phyloP scores from a whole-genome alignment of 495 filamentous ascomycete genomes.

The Alectoria sarmentosa region DNA sequence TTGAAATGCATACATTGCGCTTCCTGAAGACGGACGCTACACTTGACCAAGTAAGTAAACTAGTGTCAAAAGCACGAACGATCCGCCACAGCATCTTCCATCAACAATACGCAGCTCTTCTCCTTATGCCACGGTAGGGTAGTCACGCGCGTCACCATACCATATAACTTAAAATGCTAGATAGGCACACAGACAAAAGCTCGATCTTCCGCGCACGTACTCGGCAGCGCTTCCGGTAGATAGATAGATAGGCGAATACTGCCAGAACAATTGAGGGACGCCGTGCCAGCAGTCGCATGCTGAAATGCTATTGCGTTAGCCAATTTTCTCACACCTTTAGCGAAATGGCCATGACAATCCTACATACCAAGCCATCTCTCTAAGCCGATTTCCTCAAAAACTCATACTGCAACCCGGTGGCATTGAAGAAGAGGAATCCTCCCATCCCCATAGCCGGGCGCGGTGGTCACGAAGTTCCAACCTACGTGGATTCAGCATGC shows the following conservation, averaged over 20 bases:
- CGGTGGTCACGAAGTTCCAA: constrained; percentile 35
- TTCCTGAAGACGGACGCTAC: too few species aligned
- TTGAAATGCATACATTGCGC: too few species aligned
- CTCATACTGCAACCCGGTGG: constrained; percentile 29
- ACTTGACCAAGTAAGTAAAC: too few species aligned
- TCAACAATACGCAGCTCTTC: too few species aligned
- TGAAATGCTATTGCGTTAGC: too few species aligned
- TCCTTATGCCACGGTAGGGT: too few species aligned
- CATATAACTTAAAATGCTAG: too few species aligned
- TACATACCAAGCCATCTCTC: constrained; percentile 48
- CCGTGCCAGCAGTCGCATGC: constrained; percentile 52
- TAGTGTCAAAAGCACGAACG: too few species aligned
- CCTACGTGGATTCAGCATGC: background rate
- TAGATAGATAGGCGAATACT: constrained; percentile 22
- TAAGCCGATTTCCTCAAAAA: constrained; percentile 30
- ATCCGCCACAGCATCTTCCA: too few species aligned
- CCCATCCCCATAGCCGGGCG: constrained; percentile 32
- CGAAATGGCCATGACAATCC: too few species aligned
- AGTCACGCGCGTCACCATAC: too few species aligned
- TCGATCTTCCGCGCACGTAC: constrained; percentile 41
- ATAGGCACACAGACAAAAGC: constrained; percentile 29
- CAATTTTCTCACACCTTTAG: too few species aligned
- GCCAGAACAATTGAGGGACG: constrained; percentile 47
- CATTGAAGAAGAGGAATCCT: constrained; percentile 40
- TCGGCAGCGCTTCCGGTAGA: constrained; percentile 32